Evolutionary conservation across 2,329 filamentous ascomycete genomes (phyloP), one percentile per base, ranked within the genome.

Genomic region (Cladophialophora carrionii): DNA sequence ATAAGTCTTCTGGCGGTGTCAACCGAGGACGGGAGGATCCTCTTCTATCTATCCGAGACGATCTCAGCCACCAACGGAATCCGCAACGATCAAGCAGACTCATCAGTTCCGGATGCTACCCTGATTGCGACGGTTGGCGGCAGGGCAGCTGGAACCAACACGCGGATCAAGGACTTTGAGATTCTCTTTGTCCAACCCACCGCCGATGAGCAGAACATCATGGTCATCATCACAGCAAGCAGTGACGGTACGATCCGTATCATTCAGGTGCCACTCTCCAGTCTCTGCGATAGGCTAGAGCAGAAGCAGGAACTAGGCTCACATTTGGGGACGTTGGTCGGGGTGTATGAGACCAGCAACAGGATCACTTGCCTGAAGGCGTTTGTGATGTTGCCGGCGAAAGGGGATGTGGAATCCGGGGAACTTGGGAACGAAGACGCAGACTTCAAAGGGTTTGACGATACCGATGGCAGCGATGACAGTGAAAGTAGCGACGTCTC

Each of bases 81-180:
- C 43, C 72, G 76, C 24, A 75, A 77, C 10, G 80, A 81, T 14
- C 78, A 81, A 22, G 80, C 81, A 24, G 48, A 60, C 46, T 78
- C 88, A 54, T 80, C 84, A 6, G 82, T 87, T 22, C 90, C 90
- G 46, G 85, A 86, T 72, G 82, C 80, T 61, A 76, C 77, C 52
- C 75, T 90, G 20, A 75, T 95, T 12, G 91, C 87, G n/a, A 86
- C 93, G 72, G 76, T 98, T 10, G 94, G 93, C 48, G 93, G 93
- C 12, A 87, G 85, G 70, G 83, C 85, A 32, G 84, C 83, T 1
- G 89, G 88, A 0, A 84, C 95, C 57, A 78, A 80, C 2, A 85
- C 87, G 10, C 87, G 95, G 58, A 88, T 98, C 76, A 99, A 98
- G 79, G 93, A 96, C 74, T 97, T 98, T 76, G 85, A 87, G 65